Evolutionary conservation across 2,329 filamentous ascomycete genomes (phyloP).

Genomic region (Monilinia polystroma): DNA sequence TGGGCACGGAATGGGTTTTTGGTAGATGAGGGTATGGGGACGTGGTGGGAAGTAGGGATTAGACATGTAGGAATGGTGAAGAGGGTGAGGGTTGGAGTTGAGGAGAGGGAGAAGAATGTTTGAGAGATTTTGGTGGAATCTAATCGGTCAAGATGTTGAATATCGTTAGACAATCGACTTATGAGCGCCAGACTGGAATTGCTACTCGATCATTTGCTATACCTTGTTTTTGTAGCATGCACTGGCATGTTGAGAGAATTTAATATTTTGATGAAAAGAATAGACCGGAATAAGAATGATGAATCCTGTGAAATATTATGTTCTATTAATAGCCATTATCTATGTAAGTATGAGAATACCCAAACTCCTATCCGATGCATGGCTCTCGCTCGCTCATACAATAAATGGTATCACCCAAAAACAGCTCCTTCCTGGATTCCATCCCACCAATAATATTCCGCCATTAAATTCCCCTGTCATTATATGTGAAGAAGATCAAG

Average conservation of each 20-base stretch:
- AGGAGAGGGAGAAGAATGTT: neutral
- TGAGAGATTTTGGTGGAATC: neutral
- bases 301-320: neutral
- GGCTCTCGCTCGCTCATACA: conserved; percentile 5
- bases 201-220: neutral
- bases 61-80: conserved; percentile 80
- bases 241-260: neutral
- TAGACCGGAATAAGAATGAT: neutral
- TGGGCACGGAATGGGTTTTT: conserved; percentile 75
- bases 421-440: neutral
- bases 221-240: neutral
- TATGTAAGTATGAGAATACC: neutral
- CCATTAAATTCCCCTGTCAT: no score
- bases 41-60: conserved; percentile 83
- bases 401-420: conserved; percentile 23
- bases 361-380: conserved; percentile 12
- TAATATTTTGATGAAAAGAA: neutral
- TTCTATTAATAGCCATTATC: neutral
- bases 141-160: neutral
- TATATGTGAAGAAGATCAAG: conserved; percentile 18
- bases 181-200: neutral
- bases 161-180: neutral
- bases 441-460: neutral
- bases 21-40: conserved; percentile 69
- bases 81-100: neutral